Base-by-base conservation (phyloP, 352 stramenopile genomes). In the Phytophthora vignae region DNA sequence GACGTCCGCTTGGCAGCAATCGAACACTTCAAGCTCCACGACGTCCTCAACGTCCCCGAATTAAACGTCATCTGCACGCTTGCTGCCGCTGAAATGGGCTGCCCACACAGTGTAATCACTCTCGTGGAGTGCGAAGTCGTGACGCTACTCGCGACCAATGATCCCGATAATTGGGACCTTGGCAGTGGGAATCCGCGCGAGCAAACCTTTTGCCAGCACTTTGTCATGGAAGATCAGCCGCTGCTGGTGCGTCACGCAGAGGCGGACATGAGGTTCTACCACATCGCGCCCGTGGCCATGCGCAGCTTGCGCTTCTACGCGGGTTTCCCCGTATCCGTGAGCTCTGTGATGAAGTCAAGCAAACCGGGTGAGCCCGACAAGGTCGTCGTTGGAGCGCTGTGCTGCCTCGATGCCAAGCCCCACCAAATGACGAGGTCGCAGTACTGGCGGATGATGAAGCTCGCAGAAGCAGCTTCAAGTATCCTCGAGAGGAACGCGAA, bases 131-230 rank as follows among this genome's bases (percentile, higher is more conserved):
- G 52, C 2, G 65, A 82, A 7, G 60, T 67, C 11, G 71, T 80
- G 61, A 74, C 65, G 12, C 42, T 83, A 19, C 21, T 83, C 10
- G 69, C 76, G 2, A 74, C 73, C 17, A 83, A 81, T 44, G 49
- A 49, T 5, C 70, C 70, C 0, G 59, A 69, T 7, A 71, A 73
- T 21, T 79, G 73, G 71, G 64, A 78, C 17, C 12, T 82, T 22
- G 74, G 74, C 1, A 77, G 61, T 44, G 60, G 71, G 0, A 78
- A 77, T 14, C 67, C 68, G 4, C 67, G 78, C 0, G 68, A 79
- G n/a, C 68, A 85, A 68, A 79, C 73, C 0, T 82, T 85, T 42
- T 85, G 78, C 52, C 67, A 78, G 53, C 78, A 85, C 38, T 79
- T 81, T 33, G 67, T 85, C 57, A 85, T 85, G 78, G 68, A 81